Base-by-base conservation (phyloP, 176 grass and related monocot species). In the Otatea glauca region DNA sequence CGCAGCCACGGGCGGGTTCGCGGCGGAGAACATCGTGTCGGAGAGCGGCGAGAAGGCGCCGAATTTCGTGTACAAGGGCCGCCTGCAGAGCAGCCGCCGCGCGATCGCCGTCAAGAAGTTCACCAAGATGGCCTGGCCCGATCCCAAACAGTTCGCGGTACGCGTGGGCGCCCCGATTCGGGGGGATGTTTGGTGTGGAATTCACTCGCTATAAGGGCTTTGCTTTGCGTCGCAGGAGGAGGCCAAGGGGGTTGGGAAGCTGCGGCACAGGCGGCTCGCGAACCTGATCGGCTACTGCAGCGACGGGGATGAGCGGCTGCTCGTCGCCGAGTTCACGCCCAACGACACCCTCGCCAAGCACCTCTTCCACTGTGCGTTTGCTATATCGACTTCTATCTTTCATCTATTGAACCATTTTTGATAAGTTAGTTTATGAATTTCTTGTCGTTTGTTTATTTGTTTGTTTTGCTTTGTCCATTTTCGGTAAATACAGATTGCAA, bases 261-360 rank as follows among this genome's bases (percentile, higher is more conserved):
- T 99, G 70, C 89, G 97, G 17, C 88, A 96, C 87, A 68, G 71
- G 34, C 84, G 90, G 1, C 82, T 99, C 7, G 97, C 97, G 9
- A 99, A 99, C 85, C 86, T 99, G 72, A 99, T 99, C 88, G 97
- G 97, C 10, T 99, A 96, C 88, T 99, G 97, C 83, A 96, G 97
- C 81, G 92, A 96, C 60, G 97, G 97, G 18, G 97, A 99, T 39
- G 97, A 99, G 86, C 91, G 97, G 70, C 94, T 99, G 27, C 94
- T 99, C 71, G 93, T 99, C 17, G 90, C 97, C 53, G 93, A 99
- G 84, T 99, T 89, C 77, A 99, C 96, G 97, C 97, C 93, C 50
- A 99, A 99, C 92, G 97, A 99, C 88, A 94, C 93, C 34, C 91
- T 99, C 63, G 91, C 97, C 53, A 99, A 96, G 82, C 97, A 99